phyloP scores from a whole-genome alignment of 2,329 filamentous ascomycete species.

The Cladosporium sp. region DNA sequence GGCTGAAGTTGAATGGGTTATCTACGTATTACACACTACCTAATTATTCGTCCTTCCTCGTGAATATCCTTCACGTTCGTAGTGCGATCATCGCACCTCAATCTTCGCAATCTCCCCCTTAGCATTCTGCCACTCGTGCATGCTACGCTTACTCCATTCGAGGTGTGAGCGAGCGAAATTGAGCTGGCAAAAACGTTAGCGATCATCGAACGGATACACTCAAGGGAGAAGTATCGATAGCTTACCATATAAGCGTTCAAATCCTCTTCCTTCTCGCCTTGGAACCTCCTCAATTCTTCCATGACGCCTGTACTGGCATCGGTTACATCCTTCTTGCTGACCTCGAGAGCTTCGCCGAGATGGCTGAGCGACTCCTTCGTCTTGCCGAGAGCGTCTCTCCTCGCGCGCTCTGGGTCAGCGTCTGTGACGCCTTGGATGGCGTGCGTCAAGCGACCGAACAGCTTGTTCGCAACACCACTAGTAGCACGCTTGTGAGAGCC shows the following conservation, averaged over 20 bases:
- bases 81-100: conserved; percentile 46
- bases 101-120: conserved; percentile 87
- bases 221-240: conserved; percentile 22
- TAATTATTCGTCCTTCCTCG: not conserved
- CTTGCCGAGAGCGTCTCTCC: conserved; percentile 92
- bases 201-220: not conserved
- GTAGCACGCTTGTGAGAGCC: conserved; percentile 72
- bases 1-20: not conserved
- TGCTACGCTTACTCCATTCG: conserved; percentile 89
- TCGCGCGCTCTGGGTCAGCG: conserved; percentile 88
- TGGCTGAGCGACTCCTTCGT: conserved; percentile 84
- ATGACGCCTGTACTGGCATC: conserved; percentile 88
- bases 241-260: conserved; percentile 92
- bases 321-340: conserved; percentile 86
- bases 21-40: conserved; percentile 15
- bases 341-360: conserved; percentile 86
- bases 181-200: conserved; percentile 57
- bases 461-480: conserved; percentile 86
- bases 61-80: not conserved
- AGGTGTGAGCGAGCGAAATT: conserved; percentile 91
- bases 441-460: conserved; percentile 93
- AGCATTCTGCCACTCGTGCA: conserved; percentile 91
- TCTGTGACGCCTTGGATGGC: conserved; percentile 96
- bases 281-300: conserved; percentile 88
- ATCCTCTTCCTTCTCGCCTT: conserved; percentile 93